Evolutionary conservation across 2,329 filamentous ascomycete genomes (phyloP), one percentile per base, ranked within the genome.

Genomic region (Neofusicoccum laricinum): DNA sequence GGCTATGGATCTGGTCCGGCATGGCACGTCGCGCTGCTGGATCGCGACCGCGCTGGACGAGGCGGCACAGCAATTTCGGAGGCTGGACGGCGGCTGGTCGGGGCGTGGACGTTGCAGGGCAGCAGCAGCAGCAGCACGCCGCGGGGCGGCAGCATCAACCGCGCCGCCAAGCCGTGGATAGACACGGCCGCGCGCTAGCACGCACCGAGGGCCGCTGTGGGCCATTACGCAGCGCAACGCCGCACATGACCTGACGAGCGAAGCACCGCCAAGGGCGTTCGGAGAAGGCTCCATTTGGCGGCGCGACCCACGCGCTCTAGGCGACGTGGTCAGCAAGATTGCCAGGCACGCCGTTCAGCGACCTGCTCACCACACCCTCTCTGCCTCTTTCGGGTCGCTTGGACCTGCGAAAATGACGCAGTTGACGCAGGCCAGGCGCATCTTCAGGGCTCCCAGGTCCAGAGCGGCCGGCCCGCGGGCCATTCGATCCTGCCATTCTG

Each of bases 161-260:
- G 25, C 48, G 41, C 30, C 49, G 41, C 59, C 59, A 45, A 43
- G 48, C 41, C 46, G 40, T 50, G 36, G 48, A 41, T 53, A 40
- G 58, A 63, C 21, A 51, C 57, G 57, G 40, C 40, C 41, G 49
- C 49, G 30, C 46, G 49, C 49, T 55, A 63, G 38, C 34, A 63
- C 59, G 48, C 46, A 21, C 21, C 46, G 36, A 19, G 17, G 21
- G 59, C 34, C 59, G 34, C 59, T 41, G 36, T 63, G 59, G 48
- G 46, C 59, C 59, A 63, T 63, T 63, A 63, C 59, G 59, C 61
- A 63, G 49, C 49, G 50, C 61, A 46, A 63, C 61, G 50, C 61
- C 61, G 61, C 61, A 57, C 61, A 63, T 63, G 61, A 63, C 61
- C 57, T 49, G 57, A 46, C 57, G 57, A 61, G 53, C 53, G 38